Conservation (phyloP, 2,329 filamentous ascomycete genomes). For the Diaporthe humulicola region DNA sequence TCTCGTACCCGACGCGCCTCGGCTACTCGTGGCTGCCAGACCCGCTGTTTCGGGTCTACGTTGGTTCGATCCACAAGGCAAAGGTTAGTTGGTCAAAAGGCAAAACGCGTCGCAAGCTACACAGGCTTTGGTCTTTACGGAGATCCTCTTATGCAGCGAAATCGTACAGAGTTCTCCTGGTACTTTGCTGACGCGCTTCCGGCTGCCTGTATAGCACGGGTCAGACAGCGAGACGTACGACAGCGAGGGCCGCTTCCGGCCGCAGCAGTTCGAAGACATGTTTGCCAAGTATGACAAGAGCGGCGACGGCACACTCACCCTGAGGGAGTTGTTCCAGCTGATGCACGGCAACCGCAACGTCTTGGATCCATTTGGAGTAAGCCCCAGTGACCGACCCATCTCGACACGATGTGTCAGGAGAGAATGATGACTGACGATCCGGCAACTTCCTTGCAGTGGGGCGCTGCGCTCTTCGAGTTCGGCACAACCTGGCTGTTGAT, state of each 20-base stretch:
- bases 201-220: slow-evolving; percentile 53
- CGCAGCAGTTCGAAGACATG: slow-evolving; percentile 64
- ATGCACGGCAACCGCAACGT: slow-evolving; percentile 56
- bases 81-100: slow-evolving; percentile 45
- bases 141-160: background rate
- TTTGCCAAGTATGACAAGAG: slow-evolving; percentile 60
- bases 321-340: slow-evolving; percentile 52
- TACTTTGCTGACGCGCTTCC: background rate
- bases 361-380: slow-evolving; percentile 59
- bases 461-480: slow-evolving; percentile 49
- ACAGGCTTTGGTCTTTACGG: background rate
- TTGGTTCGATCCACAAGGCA: slow-evolving; percentile 54
- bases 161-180: background rate
- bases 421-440: background rate
- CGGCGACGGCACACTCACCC: slow-evolving; percentile 54
- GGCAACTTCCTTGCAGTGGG: slow-evolving; percentile 40
- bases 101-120: background rate
- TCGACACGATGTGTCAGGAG: background rate
- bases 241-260: slow-evolving; percentile 61
- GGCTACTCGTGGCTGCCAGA: slow-evolving; percentile 19
- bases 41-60: slow-evolving; percentile 41
- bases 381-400: slow-evolving; percentile 36
- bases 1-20: slow-evolving; percentile 54
- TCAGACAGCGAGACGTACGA: slow-evolving; percentile 62
- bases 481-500: slow-evolving; percentile 65